These are phyloP conservation scores for Lasiosphaeris hirsuta DNA, from an alignment of 495 filamentous ascomycete genomes.

Conservation along the genomic window DNA sequence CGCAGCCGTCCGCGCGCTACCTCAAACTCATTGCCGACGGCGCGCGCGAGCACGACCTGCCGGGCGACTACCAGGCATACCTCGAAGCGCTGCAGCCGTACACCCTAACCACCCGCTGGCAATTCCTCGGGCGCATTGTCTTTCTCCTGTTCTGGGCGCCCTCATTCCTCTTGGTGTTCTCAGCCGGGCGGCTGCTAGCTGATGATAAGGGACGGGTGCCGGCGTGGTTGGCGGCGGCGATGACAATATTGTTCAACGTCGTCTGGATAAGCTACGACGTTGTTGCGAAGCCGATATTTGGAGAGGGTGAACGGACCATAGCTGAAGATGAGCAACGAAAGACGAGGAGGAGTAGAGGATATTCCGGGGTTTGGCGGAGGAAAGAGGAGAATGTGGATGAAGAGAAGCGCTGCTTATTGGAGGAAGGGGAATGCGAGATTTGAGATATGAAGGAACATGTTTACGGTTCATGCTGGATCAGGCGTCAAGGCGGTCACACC, in stretches of 20 bases:
- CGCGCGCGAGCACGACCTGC: slow-evolving; percentile 72
- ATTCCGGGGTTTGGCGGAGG: not conserved
- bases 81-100: slow-evolving; percentile 65
- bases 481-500: not conserved
- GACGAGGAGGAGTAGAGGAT: not conserved
- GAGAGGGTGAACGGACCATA: slow-evolving; percentile 80
- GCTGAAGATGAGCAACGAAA: slow-evolving; percentile 23
- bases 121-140: slow-evolving; percentile 60
- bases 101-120: slow-evolving; percentile 59
- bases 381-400: slow-evolving; percentile 19
- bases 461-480: too few relatives aligned
- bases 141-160: slow-evolving; percentile 63
- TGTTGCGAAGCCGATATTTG: slow-evolving; percentile 65
- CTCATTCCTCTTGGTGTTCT: slow-evolving; percentile 30
- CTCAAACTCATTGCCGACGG: slow-evolving; percentile 72
- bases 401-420: slow-evolving; percentile 24
- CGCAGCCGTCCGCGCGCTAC: slow-evolving; percentile 82
- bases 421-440: not conserved
- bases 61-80: slow-evolving; percentile 67
- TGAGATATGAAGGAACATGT: not conserved
- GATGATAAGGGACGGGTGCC: slow-evolving; percentile 66
- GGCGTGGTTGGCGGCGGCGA: slow-evolving; percentile 56
- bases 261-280: slow-evolving; percentile 77
- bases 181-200: slow-evolving; percentile 40
- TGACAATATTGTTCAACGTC: slow-evolving; percentile 44